Conservation (phyloP, 352 stramenopile genomes). For the Pythium guiyangense region DNA sequence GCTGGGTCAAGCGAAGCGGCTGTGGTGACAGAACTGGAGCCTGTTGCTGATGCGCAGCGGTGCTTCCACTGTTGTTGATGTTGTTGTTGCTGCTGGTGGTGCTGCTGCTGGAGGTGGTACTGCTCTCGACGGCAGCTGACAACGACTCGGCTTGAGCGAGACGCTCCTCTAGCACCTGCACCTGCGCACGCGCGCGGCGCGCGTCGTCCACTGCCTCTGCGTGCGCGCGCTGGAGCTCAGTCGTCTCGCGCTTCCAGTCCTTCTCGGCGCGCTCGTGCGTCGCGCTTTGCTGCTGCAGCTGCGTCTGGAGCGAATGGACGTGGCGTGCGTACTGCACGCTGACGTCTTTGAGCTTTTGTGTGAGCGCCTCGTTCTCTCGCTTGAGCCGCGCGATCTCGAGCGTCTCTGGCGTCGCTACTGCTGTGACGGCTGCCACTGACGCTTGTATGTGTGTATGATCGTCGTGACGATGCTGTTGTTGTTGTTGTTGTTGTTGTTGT, state of each 20-base stretch:
- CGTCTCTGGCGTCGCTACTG: background rate
- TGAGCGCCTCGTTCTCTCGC: conserved; percentile 3
- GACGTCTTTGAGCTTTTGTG: background rate
- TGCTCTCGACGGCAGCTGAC: background rate
- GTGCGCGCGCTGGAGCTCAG: background rate
- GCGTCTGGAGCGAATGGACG: background rate
- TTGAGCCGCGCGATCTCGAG: conserved; percentile 1
- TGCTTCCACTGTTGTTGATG: too few species aligned
- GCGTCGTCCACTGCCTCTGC: background rate
- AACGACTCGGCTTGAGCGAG: background rate
- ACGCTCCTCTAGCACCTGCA: background rate
- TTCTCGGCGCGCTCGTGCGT: background rate
- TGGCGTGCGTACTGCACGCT: too few species aligned
- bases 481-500: too few species aligned
- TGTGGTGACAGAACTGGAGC: too few species aligned
- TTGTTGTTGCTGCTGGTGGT: background rate
- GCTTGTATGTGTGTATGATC: too few species aligned
- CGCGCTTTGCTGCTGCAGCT: background rate
- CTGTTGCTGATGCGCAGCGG: too few species aligned
- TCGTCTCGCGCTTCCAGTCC: background rate
- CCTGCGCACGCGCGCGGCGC: background rate
- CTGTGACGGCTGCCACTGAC: background rate
- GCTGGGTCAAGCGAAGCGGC: too few species aligned
- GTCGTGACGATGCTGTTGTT: background rate
- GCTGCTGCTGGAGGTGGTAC: background rate